Percentiles rank a stretch among this genome's conserved stretches.
These are phyloP conservation scores for Hypoxylon sp. DNA, from an alignment of 2,329 filamentous ascomycete species.

Conservation along the genomic window DNA sequence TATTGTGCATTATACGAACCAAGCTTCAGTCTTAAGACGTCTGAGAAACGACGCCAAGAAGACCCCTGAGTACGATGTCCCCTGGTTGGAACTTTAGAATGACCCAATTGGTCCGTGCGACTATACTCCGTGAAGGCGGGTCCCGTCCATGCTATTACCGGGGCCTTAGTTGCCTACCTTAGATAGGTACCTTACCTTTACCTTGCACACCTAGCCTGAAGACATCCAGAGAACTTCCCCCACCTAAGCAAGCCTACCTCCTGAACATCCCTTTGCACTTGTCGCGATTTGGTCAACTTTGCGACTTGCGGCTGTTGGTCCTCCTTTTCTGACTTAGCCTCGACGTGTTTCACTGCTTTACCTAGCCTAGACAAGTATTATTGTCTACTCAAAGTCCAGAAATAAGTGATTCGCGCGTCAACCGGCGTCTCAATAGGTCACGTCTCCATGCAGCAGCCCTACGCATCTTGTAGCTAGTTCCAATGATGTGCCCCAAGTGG, in stretches of 20 bases:
- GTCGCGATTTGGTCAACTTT: constrained; percentile 8
- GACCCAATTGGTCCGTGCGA: constrained; percentile 28
- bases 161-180: neutral
- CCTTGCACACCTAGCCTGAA: too few species aligned
- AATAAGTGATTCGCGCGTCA: constrained; percentile 7
- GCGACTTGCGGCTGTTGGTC: constrained; percentile 6
- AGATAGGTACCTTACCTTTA: too few species aligned
- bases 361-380: constrained; percentile 2
- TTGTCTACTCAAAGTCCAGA: constrained; percentile 13
- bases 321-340: constrained; percentile 19
- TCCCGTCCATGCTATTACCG: constrained; percentile 10
- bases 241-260: neutral
- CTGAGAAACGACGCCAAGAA: constrained; percentile 44
- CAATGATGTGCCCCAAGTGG: constrained; percentile 28
- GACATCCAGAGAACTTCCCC: neutral
- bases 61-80: constrained; percentile 34
- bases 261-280: constrained; percentile 20
- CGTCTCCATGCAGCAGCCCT: constrained; percentile 30
- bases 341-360: constrained; percentile 34
- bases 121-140: constrained; percentile 5
- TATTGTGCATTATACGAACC: constrained; percentile 34
- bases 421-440: constrained; percentile 19
- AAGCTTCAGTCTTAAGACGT: constrained; percentile 48
- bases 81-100: constrained; percentile 34
- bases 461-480: constrained; percentile 15